Base-by-base conservation (phyloP, 2,329 filamentous ascomycete species). In the Fusarium nurragi region DNA sequence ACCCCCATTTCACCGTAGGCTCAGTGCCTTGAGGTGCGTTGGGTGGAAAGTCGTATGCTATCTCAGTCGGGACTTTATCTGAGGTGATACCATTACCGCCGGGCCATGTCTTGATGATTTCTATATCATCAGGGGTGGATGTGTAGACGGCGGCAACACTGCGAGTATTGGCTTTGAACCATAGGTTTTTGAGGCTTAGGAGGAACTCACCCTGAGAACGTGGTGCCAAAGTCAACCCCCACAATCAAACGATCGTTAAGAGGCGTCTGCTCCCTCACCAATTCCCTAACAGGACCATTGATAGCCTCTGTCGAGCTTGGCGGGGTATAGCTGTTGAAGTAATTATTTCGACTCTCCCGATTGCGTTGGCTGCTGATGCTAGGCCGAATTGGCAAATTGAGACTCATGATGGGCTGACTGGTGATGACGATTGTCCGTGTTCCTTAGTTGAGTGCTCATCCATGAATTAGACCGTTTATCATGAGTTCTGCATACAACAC, bases 41-140 rank as follows among this genome's bases (percentile, higher is more conserved):
- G 54, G 73, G 41, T 12, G 73, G 50, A 28, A 79, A 76, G 57
- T 84, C 82, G 69, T 88, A 88, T 65, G 90, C 89, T 51, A 94
- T 89, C 75, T 94, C 91, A 14, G 90, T 93, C 2, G 91, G 91
- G 3, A 94, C 91, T 80, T 94, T 94, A 80, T 94, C 91, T 32
- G 90, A 93, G n/a, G 91, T 93, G 77, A 94, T 92, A 70, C 90
- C 90, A 73, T 94, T 93, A 25, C 90, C 90, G 23, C 91, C 91
- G 1, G 91, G 91, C 91, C 91, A 94, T 14, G 86, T 90, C 79
- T 93, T 93, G 80, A 94, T 93, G 71, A 93, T 92, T 74, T 93
- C 90, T 56, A 94, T 83, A 75, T 93, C 91, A 75, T 94, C 90
- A 13, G 91, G 90, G 2, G 88, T 91, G 5, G 87, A 89, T 14